These are phyloP conservation scores for Xylona heveae DNA, from an alignment of 495 filamentous ascomycete genomes.

Conservation along the genomic window DNA sequence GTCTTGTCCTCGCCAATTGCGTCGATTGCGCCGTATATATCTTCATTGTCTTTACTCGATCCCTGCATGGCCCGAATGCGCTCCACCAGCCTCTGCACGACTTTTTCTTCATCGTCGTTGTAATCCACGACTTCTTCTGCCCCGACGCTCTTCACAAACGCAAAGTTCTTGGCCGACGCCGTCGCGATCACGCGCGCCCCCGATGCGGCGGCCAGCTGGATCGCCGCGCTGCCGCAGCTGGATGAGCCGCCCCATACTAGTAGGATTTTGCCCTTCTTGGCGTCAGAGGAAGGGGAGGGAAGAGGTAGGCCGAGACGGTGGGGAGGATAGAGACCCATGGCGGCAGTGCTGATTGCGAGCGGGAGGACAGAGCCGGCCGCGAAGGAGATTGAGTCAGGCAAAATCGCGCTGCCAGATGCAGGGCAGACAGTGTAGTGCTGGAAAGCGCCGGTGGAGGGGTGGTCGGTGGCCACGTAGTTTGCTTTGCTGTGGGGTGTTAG, in stretches of 20 bases:
- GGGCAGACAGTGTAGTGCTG: slow-evolving; percentile 23
- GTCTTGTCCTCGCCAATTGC: neutral
- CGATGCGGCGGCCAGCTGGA: slow-evolving; percentile 36
- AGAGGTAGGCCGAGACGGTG: slow-evolving; percentile 18
- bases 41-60: no score
- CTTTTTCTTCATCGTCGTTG: slow-evolving; percentile 14
- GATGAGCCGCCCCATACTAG: slow-evolving; percentile 39
- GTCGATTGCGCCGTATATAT: neutral
- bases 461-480: neutral
- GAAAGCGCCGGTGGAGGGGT: slow-evolving; percentile 15
- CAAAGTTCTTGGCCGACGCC: slow-evolving; percentile 29
- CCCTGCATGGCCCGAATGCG: neutral
- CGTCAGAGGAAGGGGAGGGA: slow-evolving; percentile 13
- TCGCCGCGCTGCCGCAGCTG: slow-evolving; percentile 35
- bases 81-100: slow-evolving; percentile 6
- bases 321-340: slow-evolving; percentile 24
- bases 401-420: slow-evolving; percentile 15
- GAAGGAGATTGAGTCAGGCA: slow-evolving; percentile 26
- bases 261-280: slow-evolving; percentile 18
- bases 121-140: slow-evolving; percentile 39
- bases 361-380: slow-evolving; percentile 27
- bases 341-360: slow-evolving; percentile 30
- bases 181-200: slow-evolving; percentile 38
- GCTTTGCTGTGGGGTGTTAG: no score
- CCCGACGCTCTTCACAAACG: slow-evolving; percentile 27